Conservation (phyloP, 2,329 filamentous ascomycete species). For the Pseudomassariella vexata region DNA sequence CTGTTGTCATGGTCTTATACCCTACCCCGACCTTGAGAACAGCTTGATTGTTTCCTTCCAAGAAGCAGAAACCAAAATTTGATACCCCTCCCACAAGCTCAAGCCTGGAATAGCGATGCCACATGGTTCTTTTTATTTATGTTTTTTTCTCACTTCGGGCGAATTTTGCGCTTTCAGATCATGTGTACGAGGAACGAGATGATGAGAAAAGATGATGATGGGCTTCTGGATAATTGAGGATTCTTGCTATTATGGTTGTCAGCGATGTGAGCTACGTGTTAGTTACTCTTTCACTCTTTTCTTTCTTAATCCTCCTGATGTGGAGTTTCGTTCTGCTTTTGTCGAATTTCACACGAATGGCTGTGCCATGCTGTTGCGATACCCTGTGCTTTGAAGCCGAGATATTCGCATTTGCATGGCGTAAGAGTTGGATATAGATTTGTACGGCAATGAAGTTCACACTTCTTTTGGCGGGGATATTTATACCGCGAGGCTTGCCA, state of each 20-base stretch:
- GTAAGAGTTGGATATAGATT: slow-evolving; percentile 26
- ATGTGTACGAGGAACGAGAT: slow-evolving; percentile 25
- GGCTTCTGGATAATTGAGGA: no score
- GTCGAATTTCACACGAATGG: slow-evolving; percentile 23
- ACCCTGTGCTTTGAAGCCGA: slow-evolving; percentile 25
- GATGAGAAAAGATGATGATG: slow-evolving; percentile 10
- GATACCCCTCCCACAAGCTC: no score
- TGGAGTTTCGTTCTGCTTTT: slow-evolving; percentile 20
- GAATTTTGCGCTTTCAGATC: slow-evolving; percentile 9
- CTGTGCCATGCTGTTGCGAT: slow-evolving; percentile 26
- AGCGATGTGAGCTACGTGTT: no score
- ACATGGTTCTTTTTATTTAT: slow-evolving; percentile 10
- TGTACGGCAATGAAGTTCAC: slow-evolving; percentile 29
- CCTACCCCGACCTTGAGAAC: no score
- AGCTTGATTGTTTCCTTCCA: no score
- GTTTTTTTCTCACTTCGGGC: slow-evolving; percentile 11
- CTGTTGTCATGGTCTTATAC: no score
- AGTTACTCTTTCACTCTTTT: slow-evolving; percentile 12
- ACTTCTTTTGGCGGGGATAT: slow-evolving; percentile 25
- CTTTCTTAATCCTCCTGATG: slow-evolving; percentile 8
- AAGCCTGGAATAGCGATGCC: slow-evolving; percentile 6
- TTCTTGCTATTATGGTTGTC: no score
- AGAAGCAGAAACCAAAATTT: slow-evolving; percentile 8
- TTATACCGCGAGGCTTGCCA: slow-evolving; percentile 8
- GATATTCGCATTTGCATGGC: slow-evolving; percentile 24